Percentiles rank a stretch among this genome's conserved stretches.
phyloP scores from a whole-genome alignment of 306 rosid genomes.

The Vigna radiata region DNA sequence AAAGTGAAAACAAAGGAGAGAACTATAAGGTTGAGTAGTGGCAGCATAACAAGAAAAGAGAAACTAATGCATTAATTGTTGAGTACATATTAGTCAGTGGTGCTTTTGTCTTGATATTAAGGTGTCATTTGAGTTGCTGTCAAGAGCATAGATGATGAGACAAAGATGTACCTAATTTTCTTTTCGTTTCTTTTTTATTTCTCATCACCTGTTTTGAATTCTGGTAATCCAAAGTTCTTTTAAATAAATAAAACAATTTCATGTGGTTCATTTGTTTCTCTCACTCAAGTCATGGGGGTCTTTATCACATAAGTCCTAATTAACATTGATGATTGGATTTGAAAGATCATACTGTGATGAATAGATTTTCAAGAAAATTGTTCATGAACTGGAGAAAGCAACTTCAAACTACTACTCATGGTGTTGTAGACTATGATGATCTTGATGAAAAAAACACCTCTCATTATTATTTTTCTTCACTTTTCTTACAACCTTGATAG shows the following conservation, averaged over 20 bases:
- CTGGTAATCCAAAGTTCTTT: conserved; percentile 22
- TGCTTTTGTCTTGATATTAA: conserved; percentile 16
- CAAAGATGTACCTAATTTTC: not conserved
- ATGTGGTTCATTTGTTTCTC: conserved; percentile 10
- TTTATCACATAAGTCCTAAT: not conserved
- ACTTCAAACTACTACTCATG: not conserved
- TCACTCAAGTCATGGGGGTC: not conserved
- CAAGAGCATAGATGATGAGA: conserved; percentile 7
- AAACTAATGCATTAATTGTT: not conserved
- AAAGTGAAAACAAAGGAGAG: conserved; percentile 5
- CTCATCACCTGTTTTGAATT: conserved; percentile 33
- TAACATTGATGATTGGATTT: not conserved
- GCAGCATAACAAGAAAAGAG: not conserved
- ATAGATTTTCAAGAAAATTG: not conserved
- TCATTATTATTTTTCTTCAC: too few species aligned
- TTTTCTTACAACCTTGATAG: too few species aligned
- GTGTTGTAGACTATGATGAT: not conserved
- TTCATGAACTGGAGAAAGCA: not conserved
- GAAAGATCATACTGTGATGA: not conserved
- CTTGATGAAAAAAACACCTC: too few species aligned
- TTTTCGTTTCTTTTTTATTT: conserved; percentile 40
- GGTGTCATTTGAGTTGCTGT: conserved; percentile 18
- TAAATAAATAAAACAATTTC: conserved; percentile 19
- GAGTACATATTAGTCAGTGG: not conserved
- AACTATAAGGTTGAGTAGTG: not conserved